Evolutionary conservation across 345 rosid genomes (phyloP).

Genomic region (Eucalyptus grandis): DNA sequence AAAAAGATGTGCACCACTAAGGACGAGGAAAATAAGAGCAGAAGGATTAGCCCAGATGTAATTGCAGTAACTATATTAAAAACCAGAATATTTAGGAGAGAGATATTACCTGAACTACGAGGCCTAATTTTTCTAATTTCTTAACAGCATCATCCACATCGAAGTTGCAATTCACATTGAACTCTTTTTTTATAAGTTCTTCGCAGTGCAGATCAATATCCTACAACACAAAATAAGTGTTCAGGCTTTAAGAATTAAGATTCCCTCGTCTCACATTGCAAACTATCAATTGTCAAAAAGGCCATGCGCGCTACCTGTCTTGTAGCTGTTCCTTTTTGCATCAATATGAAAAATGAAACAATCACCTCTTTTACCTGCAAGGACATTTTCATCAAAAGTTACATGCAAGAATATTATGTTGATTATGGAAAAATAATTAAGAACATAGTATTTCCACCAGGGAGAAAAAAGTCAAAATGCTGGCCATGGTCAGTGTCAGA

Average conservation of each 20-base stretch:
- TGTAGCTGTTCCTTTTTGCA: slow-evolving; percentile 41
- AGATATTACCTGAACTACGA: slow-evolving; percentile 34
- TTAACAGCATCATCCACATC: slow-evolving; percentile 70
- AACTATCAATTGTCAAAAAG: neutral
- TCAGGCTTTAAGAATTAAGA: neutral
- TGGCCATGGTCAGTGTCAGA: neutral
- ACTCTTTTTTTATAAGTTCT: slow-evolving; percentile 40
- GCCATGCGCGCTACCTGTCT: slow-evolving; percentile 8
- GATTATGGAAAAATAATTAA: neutral
- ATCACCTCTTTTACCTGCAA: slow-evolving; percentile 84
- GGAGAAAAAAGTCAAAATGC: neutral
- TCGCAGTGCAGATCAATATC: slow-evolving; percentile 55
- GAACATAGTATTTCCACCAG: neutral
- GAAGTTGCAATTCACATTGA: slow-evolving; percentile 50
- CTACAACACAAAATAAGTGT: neutral
- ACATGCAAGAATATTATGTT: neutral
- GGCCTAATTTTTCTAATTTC: slow-evolving; percentile 57
- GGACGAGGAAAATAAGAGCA: neutral
- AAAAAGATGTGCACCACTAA: neutral
- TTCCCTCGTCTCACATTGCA: neutral
- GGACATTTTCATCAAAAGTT: neutral
- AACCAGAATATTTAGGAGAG: neutral
- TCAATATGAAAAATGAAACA: slow-evolving; percentile 50
- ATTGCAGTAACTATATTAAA: neutral
- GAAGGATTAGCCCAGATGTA: neutral